phyloP scores from a whole-genome alignment of 345 rosid species.

The Odontarrhena argentea region DNA sequence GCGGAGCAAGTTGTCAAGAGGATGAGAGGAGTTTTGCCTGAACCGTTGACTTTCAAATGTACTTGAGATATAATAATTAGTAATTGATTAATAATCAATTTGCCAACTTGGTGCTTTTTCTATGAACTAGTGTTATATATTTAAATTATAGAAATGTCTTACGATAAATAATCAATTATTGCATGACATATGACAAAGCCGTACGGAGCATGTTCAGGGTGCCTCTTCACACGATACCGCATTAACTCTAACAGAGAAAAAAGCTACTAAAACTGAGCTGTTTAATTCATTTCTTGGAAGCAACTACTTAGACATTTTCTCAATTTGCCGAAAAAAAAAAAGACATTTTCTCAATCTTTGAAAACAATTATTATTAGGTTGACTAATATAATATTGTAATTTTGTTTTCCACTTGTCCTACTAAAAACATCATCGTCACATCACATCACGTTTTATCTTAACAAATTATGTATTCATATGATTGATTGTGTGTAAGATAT shows the following conservation, averaged over 20 bases:
- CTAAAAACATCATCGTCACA: not conserved
- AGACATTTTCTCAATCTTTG: constrained; percentile 24
- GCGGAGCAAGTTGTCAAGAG: constrained; percentile 34
- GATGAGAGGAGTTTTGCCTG: constrained; percentile 39
- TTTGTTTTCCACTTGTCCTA: constrained; percentile 14
- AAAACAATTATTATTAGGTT: constrained; percentile 10
- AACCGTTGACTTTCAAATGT: constrained; percentile 37
- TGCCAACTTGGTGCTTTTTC: constrained; percentile 27
- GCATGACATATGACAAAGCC: constrained; percentile 37
- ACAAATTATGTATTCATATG: not conserved
- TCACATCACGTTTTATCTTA: not conserved
- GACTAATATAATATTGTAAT: constrained; percentile 4
- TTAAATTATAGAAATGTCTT: not conserved
- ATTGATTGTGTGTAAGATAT: not conserved
- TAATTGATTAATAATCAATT: constrained; percentile 19
- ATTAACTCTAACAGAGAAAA: not conserved
- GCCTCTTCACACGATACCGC: constrained; percentile 38
- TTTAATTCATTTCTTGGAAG: constrained; percentile 38
- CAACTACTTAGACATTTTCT: constrained; percentile 38
- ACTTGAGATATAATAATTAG: not conserved
- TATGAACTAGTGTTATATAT: not conserved
- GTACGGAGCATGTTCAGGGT: constrained; percentile 42
- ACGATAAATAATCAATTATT: constrained; percentile 18
- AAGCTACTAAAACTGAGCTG: constrained; percentile 25
- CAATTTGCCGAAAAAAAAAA: not conserved